Percentiles rank a stretch among this genome's conserved stretches.
Conservation (phyloP, 495 filamentous ascomycete genomes). For the Hypoxylon fuscum region DNA sequence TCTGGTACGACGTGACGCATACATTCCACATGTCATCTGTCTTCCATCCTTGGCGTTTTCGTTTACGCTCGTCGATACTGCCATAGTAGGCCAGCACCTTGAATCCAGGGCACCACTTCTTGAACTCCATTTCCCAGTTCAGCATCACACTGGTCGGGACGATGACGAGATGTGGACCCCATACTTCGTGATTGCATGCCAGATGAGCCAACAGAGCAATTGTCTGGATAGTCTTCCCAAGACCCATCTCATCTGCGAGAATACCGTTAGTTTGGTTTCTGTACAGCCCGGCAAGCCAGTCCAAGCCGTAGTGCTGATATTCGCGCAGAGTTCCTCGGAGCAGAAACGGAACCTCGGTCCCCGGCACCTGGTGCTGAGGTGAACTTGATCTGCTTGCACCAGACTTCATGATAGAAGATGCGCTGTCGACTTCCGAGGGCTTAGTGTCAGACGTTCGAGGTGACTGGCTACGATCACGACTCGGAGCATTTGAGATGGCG, state of each 20-base stretch:
- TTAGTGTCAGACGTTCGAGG: conserved; percentile 73
- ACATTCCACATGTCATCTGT: conserved; percentile 94
- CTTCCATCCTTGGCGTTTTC: conserved; percentile 90
- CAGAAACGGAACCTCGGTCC: conserved; percentile 86
- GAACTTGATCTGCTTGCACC: conserved; percentile 53
- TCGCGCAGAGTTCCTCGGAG: conserved; percentile 91
- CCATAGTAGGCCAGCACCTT: conserved; percentile 98
- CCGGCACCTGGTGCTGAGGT: conserved; percentile 57
- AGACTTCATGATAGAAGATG: conserved; percentile 65
- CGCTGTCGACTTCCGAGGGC: conserved; percentile 73
- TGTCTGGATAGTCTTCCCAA: conserved; percentile 98
- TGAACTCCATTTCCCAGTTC: conserved; percentile 99
- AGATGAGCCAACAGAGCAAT: conserved; percentile 94
- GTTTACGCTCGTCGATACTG: conserved; percentile 86
- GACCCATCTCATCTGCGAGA: conserved; percentile 98
- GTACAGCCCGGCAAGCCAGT: conserved; percentile 95
- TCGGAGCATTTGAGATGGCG: conserved; percentile 47
- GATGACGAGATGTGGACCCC: conserved; percentile 96
- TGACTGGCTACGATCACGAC: conserved; percentile 59
- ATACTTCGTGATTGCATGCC: conserved; percentile 87
- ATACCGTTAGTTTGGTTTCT: conserved; percentile 96
- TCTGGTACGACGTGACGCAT: conserved; percentile 94
- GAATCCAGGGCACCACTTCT: conserved; percentile 98
- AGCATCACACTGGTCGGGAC: conserved; percentile 99
- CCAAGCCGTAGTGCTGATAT: conserved; percentile 95